These are phyloP conservation scores for Microdochium paspali DNA, from an alignment of 2,329 filamentous ascomycete species.

Conservation along the genomic window DNA sequence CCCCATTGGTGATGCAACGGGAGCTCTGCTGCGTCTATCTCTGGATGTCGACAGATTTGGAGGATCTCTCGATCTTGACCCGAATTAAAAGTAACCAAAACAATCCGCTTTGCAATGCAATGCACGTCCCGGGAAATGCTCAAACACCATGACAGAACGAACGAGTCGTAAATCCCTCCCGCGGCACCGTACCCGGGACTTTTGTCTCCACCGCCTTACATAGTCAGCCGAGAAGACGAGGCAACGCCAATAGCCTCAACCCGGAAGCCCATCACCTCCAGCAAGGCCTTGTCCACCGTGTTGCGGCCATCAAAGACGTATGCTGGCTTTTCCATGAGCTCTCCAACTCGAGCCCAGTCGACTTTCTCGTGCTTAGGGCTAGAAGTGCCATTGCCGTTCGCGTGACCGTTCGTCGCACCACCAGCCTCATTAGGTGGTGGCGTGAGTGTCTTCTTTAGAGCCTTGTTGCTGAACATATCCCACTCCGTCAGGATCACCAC, in stretches of 20 bases:
- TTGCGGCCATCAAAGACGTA: conserved; percentile 2
- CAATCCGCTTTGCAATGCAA: no score
- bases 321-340: conserved; percentile 1
- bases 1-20: no score
- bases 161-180: no score
- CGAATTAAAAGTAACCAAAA: no score
- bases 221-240: background rate
- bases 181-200: no score
- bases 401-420: background rate
- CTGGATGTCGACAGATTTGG: no score
- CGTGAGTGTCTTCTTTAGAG: background rate
- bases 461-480: conserved; percentile 28
- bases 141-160: no score
- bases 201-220: no score
- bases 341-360: background rate
- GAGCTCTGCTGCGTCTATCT: no score
- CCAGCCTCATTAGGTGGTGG: background rate
- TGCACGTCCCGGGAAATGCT: no score
- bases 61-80: no score
- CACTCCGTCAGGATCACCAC: conserved; percentile 35
- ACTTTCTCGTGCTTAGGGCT: background rate
- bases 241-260: conserved; percentile 1
- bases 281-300: background rate
- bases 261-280: background rate
- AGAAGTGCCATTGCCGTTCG: background rate